Conservation (phyloP, 2,329 filamentous ascomycete genomes). For the Penicillium decumbens region DNA sequence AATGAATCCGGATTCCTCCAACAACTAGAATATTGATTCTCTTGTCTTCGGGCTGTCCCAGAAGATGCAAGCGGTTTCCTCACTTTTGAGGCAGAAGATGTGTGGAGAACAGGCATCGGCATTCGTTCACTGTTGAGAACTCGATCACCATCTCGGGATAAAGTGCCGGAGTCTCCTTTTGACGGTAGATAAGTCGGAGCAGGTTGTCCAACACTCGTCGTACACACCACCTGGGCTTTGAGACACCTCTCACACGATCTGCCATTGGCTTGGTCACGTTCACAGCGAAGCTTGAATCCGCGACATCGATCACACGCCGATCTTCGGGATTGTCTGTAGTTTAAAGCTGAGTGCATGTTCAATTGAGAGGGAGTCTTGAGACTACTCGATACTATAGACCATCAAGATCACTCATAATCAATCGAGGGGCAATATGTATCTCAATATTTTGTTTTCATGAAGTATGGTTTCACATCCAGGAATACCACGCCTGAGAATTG, state of each 20-base stretch:
- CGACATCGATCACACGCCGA: conserved; percentile 25
- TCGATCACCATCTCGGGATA: conserved; percentile 2
- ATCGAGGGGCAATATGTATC: conserved; percentile 1
- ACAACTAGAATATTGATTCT: background rate
- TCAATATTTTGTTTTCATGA: background rate
- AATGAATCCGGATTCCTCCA: conserved; percentile 2
- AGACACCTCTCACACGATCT: conserved; percentile 24
- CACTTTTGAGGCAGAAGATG: conserved; percentile 7
- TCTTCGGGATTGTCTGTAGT: conserved; percentile 22
- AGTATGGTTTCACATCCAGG: background rate
- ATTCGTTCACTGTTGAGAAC: background rate
- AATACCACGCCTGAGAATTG: background rate
- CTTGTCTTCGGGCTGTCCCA: background rate
- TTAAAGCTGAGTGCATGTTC: conserved; percentile 17
- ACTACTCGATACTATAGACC: background rate
- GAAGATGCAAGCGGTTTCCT: conserved; percentile 2
- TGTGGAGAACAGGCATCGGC: conserved; percentile 14
- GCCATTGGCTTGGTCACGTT: conserved; percentile 19
- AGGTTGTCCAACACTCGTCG: conserved; percentile 19
- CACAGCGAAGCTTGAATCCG: conserved; percentile 23
- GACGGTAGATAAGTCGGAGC: conserved; percentile 3
- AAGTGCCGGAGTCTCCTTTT: background rate
- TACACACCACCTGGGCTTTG: conserved; percentile 23
- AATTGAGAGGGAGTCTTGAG: background rate
- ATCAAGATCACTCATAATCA: background rate